These are phyloP conservation scores for Mycena amicta DNA, from an alignment of 768 basidiomycete genomes.

Conservation along the genomic window DNA sequence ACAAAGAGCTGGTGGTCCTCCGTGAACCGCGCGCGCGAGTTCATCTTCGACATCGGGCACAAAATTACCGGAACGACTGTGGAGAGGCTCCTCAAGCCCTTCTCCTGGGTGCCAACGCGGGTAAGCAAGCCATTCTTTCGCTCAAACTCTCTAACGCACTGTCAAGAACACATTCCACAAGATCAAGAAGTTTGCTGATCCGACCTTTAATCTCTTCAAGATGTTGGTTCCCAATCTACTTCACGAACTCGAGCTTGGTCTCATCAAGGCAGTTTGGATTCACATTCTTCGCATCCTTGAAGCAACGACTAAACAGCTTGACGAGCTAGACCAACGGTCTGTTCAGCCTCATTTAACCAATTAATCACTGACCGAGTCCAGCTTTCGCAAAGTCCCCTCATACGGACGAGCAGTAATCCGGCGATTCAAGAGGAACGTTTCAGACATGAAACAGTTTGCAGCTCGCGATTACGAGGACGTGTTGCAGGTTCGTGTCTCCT, in stretches of 20 bases:
- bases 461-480: no score
- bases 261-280: background rate
- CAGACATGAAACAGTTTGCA: background rate
- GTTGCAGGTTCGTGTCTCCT: no score
- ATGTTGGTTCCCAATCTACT: background rate
- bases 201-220: background rate
- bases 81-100: background rate
- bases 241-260: background rate
- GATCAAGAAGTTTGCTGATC: background rate
- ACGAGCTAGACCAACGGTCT: background rate
- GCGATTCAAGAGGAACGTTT: background rate
- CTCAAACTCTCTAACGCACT: background rate
- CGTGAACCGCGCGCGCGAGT: background rate
- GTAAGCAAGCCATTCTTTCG: background rate
- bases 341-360: background rate
- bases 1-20: background rate
- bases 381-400: background rate
- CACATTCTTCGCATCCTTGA: background rate
- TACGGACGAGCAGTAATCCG: background rate
- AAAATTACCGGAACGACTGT: background rate
- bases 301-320: background rate
- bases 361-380: background rate
- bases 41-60: background rate
- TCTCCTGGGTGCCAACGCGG: background rate
- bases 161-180: background rate